Conservation (phyloP, 371 early-diverging fungal genomes). For the Rhizopus sp. region DNA sequence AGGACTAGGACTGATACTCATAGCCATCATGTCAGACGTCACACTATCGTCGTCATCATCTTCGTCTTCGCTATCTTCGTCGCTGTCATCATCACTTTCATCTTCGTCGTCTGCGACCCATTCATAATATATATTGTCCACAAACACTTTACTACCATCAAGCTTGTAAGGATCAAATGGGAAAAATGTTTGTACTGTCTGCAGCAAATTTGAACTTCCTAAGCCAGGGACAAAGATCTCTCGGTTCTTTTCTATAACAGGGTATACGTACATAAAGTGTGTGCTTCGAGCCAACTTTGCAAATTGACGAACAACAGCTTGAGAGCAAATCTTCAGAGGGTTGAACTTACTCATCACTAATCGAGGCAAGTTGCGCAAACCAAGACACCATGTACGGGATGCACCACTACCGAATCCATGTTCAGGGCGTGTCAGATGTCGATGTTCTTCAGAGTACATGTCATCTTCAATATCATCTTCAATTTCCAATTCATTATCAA, state of each 20-base stretch:
- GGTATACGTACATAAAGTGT: constrained; percentile 85
- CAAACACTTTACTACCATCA: constrained; percentile 60
- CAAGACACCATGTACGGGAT: constrained; percentile 43
- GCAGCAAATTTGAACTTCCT: constrained; percentile 27
- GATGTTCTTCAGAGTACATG: constrained; percentile 13
- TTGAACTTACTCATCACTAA: constrained; percentile 82
- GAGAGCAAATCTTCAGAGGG: constrained; percentile 84
- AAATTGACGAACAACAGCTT: constrained; percentile 85
- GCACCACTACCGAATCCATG: constrained; percentile 25
- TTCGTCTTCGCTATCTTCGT: constrained; percentile 33
- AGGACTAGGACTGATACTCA: constrained; percentile 64
- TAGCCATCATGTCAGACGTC: constrained; percentile 55
- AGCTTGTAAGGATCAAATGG: constrained; percentile 94
- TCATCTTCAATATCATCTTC: constrained; percentile 31
- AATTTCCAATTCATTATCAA: constrained; percentile 43
- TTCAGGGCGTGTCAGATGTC: constrained; percentile 21
- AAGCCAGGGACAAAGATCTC: constrained; percentile 44
- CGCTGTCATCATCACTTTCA: constrained; percentile 48
- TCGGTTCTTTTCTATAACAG: constrained; percentile 73
- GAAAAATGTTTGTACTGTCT: constrained; percentile 82
- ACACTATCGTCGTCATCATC: constrained; percentile 45
- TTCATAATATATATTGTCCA: constrained; percentile 67
- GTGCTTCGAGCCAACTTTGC: constrained; percentile 75
- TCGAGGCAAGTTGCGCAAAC: constrained; percentile 61
- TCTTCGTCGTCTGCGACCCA: constrained; percentile 67